A percentile compares a stretch with the other conserved stretches of the same genome.
Evolutionary conservation across 164 flowering plant species (phyloP).

Genomic region (Platanus orientalis): DNA sequence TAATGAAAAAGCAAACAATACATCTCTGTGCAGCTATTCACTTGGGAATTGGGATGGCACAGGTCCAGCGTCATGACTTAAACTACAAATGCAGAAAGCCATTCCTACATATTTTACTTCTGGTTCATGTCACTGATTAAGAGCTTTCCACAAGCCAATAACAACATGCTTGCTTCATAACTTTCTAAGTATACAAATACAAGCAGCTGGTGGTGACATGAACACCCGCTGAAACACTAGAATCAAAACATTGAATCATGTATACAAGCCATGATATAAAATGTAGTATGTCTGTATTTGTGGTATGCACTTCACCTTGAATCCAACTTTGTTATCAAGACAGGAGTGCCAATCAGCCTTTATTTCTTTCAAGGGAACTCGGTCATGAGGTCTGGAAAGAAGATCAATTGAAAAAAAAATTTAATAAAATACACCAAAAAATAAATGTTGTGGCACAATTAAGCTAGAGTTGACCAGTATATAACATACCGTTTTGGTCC

Average conservation of each 20-base stretch:
- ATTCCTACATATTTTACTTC: too few species aligned
- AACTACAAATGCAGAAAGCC: too few species aligned
- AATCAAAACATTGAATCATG: background rate
- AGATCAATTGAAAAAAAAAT: too few species aligned
- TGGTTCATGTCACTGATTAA: too few species aligned
- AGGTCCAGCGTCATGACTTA: too few species aligned
- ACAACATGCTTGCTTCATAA: too few species aligned
- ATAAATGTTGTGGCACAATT: background rate
- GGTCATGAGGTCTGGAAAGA: constrained; percentile 70
- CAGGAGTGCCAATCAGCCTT: constrained; percentile 87
- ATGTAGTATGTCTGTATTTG: background rate
- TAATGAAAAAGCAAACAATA: background rate
- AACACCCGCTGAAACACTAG: background rate
- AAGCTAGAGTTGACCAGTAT: background rate
- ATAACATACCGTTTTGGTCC: constrained; percentile 69
- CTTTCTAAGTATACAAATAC: too few species aligned
- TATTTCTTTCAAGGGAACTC: constrained; percentile 78
- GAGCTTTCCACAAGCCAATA: too few species aligned
- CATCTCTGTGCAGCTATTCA: too few species aligned
- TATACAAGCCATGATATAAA: background rate
- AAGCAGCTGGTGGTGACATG: background rate
- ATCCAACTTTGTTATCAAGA: constrained; percentile 71
- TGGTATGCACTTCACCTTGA: constrained; percentile 50
- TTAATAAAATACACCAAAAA: background rate
- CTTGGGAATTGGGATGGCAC: too few species aligned